phyloP scores from a whole-genome alignment of 352 stramenopile species.

The Phytophthora pisi region DNA sequence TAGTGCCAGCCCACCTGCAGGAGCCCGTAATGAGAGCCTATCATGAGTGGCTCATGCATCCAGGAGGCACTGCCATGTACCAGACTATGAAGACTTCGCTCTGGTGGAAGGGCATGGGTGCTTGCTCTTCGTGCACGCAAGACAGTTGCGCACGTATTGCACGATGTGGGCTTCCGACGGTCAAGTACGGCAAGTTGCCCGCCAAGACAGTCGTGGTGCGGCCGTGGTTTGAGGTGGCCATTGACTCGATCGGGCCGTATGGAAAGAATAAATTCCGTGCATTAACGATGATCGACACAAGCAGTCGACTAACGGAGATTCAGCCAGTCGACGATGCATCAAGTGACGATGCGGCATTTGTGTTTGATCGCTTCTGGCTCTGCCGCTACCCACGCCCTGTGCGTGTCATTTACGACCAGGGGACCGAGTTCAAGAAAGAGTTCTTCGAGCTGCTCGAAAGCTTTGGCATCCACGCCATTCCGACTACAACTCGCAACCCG shows the following conservation, averaged over 20 bases:
- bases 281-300: slow-evolving; percentile 5
- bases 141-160: background rate
- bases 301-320: slow-evolving; percentile 1
- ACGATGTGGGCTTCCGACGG: background rate
- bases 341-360: background rate
- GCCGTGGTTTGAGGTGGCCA: background rate
- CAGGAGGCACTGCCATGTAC: too few relatives aligned
- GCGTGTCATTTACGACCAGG: slow-evolving; percentile 6
- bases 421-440: slow-evolving; percentile 1
- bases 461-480: background rate
- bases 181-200: slow-evolving; percentile 7
- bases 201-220: slow-evolving; percentile 1
- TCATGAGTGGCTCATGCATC: slow-evolving; percentile 1
- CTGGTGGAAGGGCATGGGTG: background rate
- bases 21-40: background rate
- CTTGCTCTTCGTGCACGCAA: slow-evolving; percentile 1
- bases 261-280: slow-evolving; percentile 1
- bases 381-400: background rate
- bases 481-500: slow-evolving; percentile 8
- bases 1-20: background rate
- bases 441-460: slow-evolving; percentile 10
- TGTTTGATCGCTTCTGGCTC: slow-evolving; percentile 6
- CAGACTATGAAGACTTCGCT: too few relatives aligned
- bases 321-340: slow-evolving; percentile 1
- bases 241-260: slow-evolving; percentile 7